Evolutionary conservation across 371 early-diverging fungal genomes (phyloP).

Genomic region (Mortierella sp.): DNA sequence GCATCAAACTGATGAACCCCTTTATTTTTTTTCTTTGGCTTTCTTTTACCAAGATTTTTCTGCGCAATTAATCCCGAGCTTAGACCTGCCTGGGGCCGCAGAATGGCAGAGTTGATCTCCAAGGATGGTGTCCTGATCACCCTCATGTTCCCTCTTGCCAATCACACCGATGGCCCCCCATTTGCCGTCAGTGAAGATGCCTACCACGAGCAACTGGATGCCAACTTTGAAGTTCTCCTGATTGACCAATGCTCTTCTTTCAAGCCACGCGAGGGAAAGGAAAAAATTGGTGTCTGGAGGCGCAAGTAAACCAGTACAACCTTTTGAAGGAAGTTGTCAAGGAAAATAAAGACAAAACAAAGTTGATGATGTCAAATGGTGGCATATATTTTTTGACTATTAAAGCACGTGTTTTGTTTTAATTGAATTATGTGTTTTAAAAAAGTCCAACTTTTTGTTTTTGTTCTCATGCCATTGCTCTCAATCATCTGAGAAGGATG

Average conservation of each 20-base stretch:
- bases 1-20: not conserved
- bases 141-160: constrained; percentile 82
- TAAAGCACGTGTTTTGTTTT: too few species aligned
- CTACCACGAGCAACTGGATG: constrained; percentile 63
- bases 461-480: not conserved
- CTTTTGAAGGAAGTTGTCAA: not conserved
- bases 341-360: not conserved
- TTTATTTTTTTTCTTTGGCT: constrained; percentile 1
- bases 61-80: constrained; percentile 84
- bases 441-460: too few species aligned
- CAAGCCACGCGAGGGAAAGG: constrained; percentile 63
- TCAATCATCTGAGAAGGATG: constrained; percentile 34
- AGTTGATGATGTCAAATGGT: too few species aligned
- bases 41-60: constrained; percentile 68
- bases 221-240: constrained; percentile 70
- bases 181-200: constrained; percentile 68
- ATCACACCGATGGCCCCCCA: constrained; percentile 73
- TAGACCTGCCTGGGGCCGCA: constrained; percentile 77
- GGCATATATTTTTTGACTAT: not conserved
- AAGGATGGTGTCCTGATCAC: constrained; percentile 85
- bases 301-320: constrained; percentile 32
- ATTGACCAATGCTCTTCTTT: constrained; percentile 68
- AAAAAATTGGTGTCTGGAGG: constrained; percentile 73
- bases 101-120: constrained; percentile 76
- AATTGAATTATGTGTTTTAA: not conserved